phyloP scores from a whole-genome alignment of 2,329 filamentous ascomycete genomes.

The Xylariales sp. region DNA sequence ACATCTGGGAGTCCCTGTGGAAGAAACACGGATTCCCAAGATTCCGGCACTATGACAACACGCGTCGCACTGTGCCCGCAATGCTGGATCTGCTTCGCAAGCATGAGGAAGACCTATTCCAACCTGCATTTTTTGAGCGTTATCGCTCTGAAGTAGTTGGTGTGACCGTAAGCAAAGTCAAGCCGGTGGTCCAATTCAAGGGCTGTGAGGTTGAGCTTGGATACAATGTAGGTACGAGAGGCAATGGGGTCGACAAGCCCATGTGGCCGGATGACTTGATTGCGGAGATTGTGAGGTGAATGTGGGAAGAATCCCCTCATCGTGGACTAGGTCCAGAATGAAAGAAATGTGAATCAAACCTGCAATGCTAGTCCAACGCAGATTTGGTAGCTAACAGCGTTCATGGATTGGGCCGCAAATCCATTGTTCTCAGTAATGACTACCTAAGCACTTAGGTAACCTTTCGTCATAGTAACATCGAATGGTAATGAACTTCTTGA shows the following conservation, averaged over 20 bases:
- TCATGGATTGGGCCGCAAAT: too few relatives aligned
- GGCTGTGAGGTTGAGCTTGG: conserved; percentile 32
- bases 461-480: too few relatives aligned
- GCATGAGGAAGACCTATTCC: conserved; percentile 36
- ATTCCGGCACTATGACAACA: conserved; percentile 47
- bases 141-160: conserved; percentile 22
- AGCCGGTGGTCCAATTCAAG: conserved; percentile 38
- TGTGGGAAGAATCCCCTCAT: too few relatives aligned
- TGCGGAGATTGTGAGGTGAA: conserved; percentile 28
- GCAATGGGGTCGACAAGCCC: conserved; percentile 44
- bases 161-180: conserved; percentile 32
- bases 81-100: conserved; percentile 35
- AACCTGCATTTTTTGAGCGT: conserved; percentile 42
- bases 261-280: conserved; percentile 42
- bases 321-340: too few relatives aligned
- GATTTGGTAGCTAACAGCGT: too few relatives aligned
- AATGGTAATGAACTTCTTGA: too few relatives aligned
- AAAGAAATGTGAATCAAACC: too few relatives aligned
- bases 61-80: conserved; percentile 35
- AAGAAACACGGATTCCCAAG: conserved; percentile 37
- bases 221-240: conserved; percentile 44
- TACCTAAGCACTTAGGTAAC: too few relatives aligned
- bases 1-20: conserved; percentile 45
- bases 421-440: too few relatives aligned
- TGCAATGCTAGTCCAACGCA: too few relatives aligned